A percentile compares a stretch with the other conserved stretches of the same genome.
Evolutionary conservation across 805 yeast genomes (phyloP).

Genomic region (Debaryomyces castellii): DNA sequence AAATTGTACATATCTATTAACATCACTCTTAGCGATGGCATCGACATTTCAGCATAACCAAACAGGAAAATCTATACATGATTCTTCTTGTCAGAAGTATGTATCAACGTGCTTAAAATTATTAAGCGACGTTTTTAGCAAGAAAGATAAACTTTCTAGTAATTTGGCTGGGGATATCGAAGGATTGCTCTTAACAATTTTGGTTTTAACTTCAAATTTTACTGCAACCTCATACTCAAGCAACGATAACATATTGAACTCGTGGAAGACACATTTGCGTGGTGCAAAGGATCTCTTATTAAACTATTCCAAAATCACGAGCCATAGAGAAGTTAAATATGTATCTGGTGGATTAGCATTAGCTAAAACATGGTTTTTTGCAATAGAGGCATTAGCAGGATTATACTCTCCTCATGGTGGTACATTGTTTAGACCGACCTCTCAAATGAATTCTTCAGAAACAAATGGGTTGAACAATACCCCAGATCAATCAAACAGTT

Average conservation of each 20-base stretch:
- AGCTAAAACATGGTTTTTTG: constrained; percentile 57
- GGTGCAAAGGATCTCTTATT: constrained; percentile 61
- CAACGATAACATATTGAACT: constrained; percentile 21
- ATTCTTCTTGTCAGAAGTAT: constrained; percentile 58
- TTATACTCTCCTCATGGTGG: constrained; percentile 54
- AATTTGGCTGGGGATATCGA: constrained; percentile 52
- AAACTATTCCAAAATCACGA: constrained; percentile 36
- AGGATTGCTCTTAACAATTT: constrained; percentile 60
- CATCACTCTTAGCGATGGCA: constrained; percentile 67
- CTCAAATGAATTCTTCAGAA: constrained; percentile 2
- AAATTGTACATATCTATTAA: constrained; percentile 57
- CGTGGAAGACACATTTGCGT: constrained; percentile 62
- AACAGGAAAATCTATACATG: constrained; percentile 32
- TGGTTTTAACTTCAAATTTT: constrained; percentile 58
- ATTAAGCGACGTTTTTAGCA: constrained; percentile 46
- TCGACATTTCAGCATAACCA: constrained; percentile 54
- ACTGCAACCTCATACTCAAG: constrained; percentile 42
- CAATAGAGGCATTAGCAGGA: constrained; percentile 56
- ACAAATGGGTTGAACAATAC: constrained; percentile 3
- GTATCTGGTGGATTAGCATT: constrained; percentile 47
- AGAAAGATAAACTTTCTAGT: constrained; percentile 17
- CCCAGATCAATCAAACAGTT: constrained; percentile 9
- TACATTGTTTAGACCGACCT: constrained; percentile 36
- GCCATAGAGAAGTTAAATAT: constrained; percentile 12
- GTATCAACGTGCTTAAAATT: constrained; percentile 56